Evolutionary conservation across 805 yeast species (phyloP).

Genomic region (Metschnikowia cerradonensis): DNA sequence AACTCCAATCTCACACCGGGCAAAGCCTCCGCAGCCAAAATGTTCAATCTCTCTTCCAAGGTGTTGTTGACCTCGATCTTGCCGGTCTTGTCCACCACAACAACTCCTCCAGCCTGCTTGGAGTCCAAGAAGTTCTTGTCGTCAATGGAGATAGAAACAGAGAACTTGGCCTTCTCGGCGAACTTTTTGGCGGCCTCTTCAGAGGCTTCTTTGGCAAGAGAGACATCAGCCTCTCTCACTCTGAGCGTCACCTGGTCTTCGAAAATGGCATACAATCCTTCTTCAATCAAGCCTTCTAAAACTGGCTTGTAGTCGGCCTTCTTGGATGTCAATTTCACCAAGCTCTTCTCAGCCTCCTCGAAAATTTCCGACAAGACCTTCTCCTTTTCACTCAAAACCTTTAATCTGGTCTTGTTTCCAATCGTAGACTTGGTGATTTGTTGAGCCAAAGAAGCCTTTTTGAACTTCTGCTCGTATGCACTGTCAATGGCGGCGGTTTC

Average conservation of each 20-base stretch:
- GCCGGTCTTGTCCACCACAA: slow-evolving; percentile 65
- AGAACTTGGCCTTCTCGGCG: slow-evolving; percentile 56
- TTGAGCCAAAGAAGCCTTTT: slow-evolving; percentile 88
- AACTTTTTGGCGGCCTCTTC: slow-evolving; percentile 60
- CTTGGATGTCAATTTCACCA: slow-evolving; percentile 56
- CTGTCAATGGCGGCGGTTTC: slow-evolving; percentile 88
- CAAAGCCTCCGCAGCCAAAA: slow-evolving; percentile 77
- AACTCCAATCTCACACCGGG: slow-evolving; percentile 90
- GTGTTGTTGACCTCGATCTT: slow-evolving; percentile 91
- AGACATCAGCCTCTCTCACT: slow-evolving; percentile 65
- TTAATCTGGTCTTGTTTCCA: slow-evolving; percentile 91
- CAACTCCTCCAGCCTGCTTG: slow-evolving; percentile 80
- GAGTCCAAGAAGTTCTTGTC: slow-evolving; percentile 56
- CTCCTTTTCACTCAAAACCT: slow-evolving; percentile 79
- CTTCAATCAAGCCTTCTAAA: slow-evolving; percentile 75
- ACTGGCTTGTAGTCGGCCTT: slow-evolving; percentile 60
- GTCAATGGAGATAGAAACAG: slow-evolving; percentile 53
- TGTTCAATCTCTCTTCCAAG: slow-evolving; percentile 84
- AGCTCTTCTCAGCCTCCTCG: slow-evolving; percentile 59
- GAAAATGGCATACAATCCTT: slow-evolving; percentile 64
- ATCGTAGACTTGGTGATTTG: slow-evolving; percentile 94
- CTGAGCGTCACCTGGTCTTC: slow-evolving; percentile 63
- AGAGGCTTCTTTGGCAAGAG: slow-evolving; percentile 56
- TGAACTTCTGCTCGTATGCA: slow-evolving; percentile 72
- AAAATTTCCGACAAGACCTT: slow-evolving; percentile 72